Base-by-base conservation (phyloP, 305 asterid genomes). In the Plantago coronopus region DNA sequence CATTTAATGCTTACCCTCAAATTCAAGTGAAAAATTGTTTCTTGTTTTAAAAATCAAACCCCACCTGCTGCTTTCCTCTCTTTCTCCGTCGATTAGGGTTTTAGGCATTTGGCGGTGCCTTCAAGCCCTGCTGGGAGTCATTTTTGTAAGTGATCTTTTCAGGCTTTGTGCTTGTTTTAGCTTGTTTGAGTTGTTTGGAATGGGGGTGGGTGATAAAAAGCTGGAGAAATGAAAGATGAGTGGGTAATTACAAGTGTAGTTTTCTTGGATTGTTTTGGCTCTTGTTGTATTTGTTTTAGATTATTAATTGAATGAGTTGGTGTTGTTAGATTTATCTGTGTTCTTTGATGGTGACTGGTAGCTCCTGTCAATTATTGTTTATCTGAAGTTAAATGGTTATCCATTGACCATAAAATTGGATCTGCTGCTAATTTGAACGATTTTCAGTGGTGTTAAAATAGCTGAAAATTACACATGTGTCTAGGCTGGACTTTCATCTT, bases 1-100 rank as follows among this genome's bases (percentile, higher is more conserved):
- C 58, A 53, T 53, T 53, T 25, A 53, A 31, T 53, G 21, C 59
- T 27, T 23, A n/a, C 59, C 43, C 15, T 27, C 42, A 54, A n/a
- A 54, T 27, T 43, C 17, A 53, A 8, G 20, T n/a, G 31, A n/a
- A n/a, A n/a, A n/a, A n/a, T 20, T 51, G 57, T 51, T 51, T 51
- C 31, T 6, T 22, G 17, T 51, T 51, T 51, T 14, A 1, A 4
- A 23, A 34, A 38, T 11, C 43, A 23, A 23, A 53, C 4, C 20
- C 38, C 18, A 37, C 42, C 42, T 37, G 42, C 0, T 38, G 42
- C 0, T 38, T 38, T 5, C 17, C 38, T 23, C 18, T 23, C 17
- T 21, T 15, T 22, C 14, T 50, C 58, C 40, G 40, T 53, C 20
- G 14, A 11, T 25, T 53, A 22, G 57, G 57, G 10, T 51, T 38